A percentile compares a stretch with the other conserved stretches of the same genome.
phyloP scores from a whole-genome alignment of 2,329 filamentous ascomycete species.

The Chrysoporthe deuterocubensis region DNA sequence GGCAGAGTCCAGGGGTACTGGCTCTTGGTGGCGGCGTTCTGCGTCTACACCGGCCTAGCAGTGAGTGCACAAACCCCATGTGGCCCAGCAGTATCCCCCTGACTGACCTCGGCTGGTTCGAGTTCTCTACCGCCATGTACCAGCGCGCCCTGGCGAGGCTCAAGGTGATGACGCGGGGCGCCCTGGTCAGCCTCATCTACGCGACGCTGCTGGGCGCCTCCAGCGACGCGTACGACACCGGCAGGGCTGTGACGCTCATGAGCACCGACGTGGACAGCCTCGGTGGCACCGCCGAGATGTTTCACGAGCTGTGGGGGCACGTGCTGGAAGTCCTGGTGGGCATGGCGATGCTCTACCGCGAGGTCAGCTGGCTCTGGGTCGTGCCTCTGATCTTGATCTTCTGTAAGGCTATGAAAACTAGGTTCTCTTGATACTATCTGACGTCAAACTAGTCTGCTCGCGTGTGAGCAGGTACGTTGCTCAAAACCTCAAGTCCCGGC shows the following conservation, averaged over 20 bases:
- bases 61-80: constrained; percentile 35
- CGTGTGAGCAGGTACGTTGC: constrained; percentile 47
- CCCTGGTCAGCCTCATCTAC: constrained; percentile 33
- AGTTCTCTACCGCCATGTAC: constrained; percentile 33
- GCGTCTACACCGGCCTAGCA: constrained; percentile 43
- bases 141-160: constrained; percentile 32
- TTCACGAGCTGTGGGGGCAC: constrained; percentile 49
- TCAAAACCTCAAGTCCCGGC: constrained; percentile 39
- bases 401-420: constrained; percentile 39
- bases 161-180: constrained; percentile 31
- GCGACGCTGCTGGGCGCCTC: constrained; percentile 14
- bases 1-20: constrained; percentile 31
- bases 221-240: constrained; percentile 36
- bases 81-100: not conserved
- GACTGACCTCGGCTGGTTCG: not conserved
- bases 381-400: constrained; percentile 47
- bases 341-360: constrained; percentile 40
- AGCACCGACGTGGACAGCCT: constrained; percentile 46
- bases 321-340: constrained; percentile 47
- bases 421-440: not conserved
- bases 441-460: constrained; percentile 42
- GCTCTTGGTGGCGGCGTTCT: constrained; percentile 39
- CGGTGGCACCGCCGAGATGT: constrained; percentile 39
- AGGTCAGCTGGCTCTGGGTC: constrained; percentile 49
- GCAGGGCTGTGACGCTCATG: constrained; percentile 43